Conservation (phyloP, 257 asterid species). For the Fraxinus cuspidata region DNA sequence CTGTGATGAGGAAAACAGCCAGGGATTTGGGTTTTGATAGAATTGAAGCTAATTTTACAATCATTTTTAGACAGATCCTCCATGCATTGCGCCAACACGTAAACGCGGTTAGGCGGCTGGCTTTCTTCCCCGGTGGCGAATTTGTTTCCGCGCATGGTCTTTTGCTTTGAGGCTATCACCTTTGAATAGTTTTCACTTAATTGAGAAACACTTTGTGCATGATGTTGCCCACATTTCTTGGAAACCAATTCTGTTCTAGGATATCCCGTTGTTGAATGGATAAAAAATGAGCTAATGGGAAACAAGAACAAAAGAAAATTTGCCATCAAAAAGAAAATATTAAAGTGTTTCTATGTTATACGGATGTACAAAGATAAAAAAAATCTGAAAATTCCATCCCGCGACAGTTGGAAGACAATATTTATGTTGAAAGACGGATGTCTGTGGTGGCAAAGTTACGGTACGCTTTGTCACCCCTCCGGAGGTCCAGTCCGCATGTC, state of each 20-base stretch:
- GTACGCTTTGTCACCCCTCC: no score
- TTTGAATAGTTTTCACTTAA: conserved; percentile 14
- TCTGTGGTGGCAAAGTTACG: no score
- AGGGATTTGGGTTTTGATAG: conserved; percentile 21
- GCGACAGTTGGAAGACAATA: no score
- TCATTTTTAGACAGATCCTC: conserved; percentile 24
- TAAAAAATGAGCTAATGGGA: neutral
- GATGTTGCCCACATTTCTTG: conserved; percentile 9
- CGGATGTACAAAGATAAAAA: no score
- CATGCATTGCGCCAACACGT: conserved; percentile 26
- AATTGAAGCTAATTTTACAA: conserved; percentile 16
- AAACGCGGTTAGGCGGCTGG: conserved; percentile 10
- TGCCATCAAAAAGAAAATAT: no score
- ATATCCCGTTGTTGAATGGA: conserved; percentile 3
- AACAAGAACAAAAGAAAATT: no score
- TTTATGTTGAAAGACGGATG: no score
- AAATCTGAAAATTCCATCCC: no score
- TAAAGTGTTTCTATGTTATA: no score
- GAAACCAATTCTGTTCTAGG: conserved; percentile 19
- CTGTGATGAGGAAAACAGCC: conserved; percentile 24
- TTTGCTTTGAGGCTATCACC: conserved; percentile 14
- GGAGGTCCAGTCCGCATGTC: no score
- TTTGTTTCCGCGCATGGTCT: neutral
- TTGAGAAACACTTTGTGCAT: conserved; percentile 12
- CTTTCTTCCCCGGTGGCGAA: neutral